phyloP scores from a whole-genome alignment of 106 monocot species.

The Acorus gramineus region DNA sequence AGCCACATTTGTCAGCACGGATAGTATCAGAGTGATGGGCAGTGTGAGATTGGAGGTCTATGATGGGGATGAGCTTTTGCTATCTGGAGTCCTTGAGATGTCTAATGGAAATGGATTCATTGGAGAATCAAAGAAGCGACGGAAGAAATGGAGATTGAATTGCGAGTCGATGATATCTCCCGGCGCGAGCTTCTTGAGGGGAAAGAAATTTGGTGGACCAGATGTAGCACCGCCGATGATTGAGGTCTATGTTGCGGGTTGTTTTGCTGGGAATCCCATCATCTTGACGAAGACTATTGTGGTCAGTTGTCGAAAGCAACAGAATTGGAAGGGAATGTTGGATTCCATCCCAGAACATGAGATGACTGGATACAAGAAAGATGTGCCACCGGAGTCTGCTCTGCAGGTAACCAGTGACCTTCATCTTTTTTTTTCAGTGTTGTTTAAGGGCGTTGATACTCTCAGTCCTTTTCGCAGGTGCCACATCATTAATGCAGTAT shows the following conservation, averaged over 20 bases:
- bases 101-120: slow-evolving; percentile 13
- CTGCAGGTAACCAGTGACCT: slow-evolving; percentile 10
- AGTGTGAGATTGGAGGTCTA: slow-evolving; percentile 68
- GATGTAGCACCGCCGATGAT: slow-evolving; percentile 20
- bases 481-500: no score
- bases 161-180: slow-evolving; percentile 17
- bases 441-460: background rate
- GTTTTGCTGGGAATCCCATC: slow-evolving; percentile 32
- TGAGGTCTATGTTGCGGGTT: slow-evolving; percentile 56
- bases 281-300: slow-evolving; percentile 40
- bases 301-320: slow-evolving; percentile 9
- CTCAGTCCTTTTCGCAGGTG: slow-evolving; percentile 19
- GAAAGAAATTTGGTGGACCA: slow-evolving; percentile 4
- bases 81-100: slow-evolving; percentile 42
- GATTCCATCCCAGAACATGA: slow-evolving; percentile 20
- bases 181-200: slow-evolving; percentile 18
- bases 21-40: slow-evolving; percentile 51
- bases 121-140: slow-evolving; percentile 12
- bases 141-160: slow-evolving; percentile 50
- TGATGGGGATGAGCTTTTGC: slow-evolving; percentile 35
- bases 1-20: slow-evolving; percentile 65
- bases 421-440: background rate
- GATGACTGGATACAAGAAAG: slow-evolving; percentile 9
- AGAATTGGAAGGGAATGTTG: slow-evolving; percentile 15
- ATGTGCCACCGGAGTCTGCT: background rate